Evolutionary conservation across 2,329 filamentous ascomycete genomes (phyloP), one percentile per base, ranked within the genome.

Genomic region (Ophiostoma angusticollis): DNA sequence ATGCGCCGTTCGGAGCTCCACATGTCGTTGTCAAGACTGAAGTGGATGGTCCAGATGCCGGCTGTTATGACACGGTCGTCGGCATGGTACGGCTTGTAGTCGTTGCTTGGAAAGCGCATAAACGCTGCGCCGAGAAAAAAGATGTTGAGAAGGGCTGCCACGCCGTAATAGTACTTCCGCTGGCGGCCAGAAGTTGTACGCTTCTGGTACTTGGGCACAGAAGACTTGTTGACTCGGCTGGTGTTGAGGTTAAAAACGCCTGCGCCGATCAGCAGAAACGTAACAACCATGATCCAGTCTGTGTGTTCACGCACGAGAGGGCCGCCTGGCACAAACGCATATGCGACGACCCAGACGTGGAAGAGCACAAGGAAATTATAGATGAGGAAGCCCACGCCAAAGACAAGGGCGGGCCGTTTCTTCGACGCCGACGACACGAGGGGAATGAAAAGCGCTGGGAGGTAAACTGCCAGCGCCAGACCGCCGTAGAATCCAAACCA

Each of bases 11-110:
- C 91, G 0, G 89, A 94, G 9, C 84, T 89, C 85, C 86, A 96
- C 87, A 96, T 95, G 58, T 95, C 83, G 52, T 98, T 96, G 62
- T 98, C 91, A 16, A 98, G 75, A 12, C 84, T 87, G 59, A 98
- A 98, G 63, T 98, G 91, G 40, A 96, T 87, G 0, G 91, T 98
- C 91, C 91, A 98, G 57, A 98, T 96, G 50, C 91, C 91, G 1
- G 86, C 85, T 0, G 93, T 96, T 43, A 95, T 71, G 38, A 93
- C 64, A 50, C 91, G 91, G 46, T 87, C 81, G 38, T 94, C 77
- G 27, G 75, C 73, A 56, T 98, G 89, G 58, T 96, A 87, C 0
- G 91, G 84, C 40, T 74, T 76, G 64, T 95, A 93, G 61, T 96
- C 78, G 56, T 95, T 89, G 2, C 79, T 80, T 0, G 91, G 91